Base-by-base conservation (phyloP, 106 monocot genomes). In the Agapanthus africanus region DNA sequence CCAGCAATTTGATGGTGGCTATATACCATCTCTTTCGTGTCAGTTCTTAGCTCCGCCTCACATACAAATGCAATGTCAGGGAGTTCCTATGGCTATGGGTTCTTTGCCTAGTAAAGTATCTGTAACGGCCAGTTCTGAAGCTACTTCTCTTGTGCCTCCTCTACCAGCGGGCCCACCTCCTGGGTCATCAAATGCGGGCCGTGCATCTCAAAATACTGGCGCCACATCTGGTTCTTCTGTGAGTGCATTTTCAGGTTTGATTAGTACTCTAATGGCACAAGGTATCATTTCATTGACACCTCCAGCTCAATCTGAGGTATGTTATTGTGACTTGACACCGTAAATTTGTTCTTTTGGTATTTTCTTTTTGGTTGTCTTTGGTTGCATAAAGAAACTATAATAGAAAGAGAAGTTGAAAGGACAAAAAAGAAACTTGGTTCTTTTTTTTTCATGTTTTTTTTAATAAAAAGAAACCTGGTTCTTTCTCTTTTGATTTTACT, bases 181-280 rank as follows among this genome's bases (percentile, higher is more conserved):
- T 57, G 40, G 60, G 16, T 59, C 73, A 56, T 72, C 73, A 41
- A 74, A 80, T 32, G 40, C 52, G 23, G 75, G 68, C 36, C 71
- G 71, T 72, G 21, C 74, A 63, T 37, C 85, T 54, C 64, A 61
- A 62, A 76, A 59, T 66, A 69, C 72, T 37, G 72, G 68, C 47
- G 51, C 82, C 25, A 38, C 74, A 18, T 70, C 89, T 73, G 66
- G 65, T 70, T 47, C 82, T 47, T 72, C 83, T 30, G 72, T 66
- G 31, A 74, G 42, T 76, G 72, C 74, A 23, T 77, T 88, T 57
- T 81, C 94, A 59, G 94, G 94, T 31, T 37, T 95, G 40, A 69
- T 95, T 32, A 83, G 40, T 83, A 87, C 82, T 37, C 88, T 95
- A 54, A 79, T 91, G 76, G 83, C 83, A 40, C 91, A 95, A 76